Percentiles rank a stretch among this genome's conserved stretches.
Conservation (phyloP, 345 rosid species). For the Eucalyptus victrix region DNA sequence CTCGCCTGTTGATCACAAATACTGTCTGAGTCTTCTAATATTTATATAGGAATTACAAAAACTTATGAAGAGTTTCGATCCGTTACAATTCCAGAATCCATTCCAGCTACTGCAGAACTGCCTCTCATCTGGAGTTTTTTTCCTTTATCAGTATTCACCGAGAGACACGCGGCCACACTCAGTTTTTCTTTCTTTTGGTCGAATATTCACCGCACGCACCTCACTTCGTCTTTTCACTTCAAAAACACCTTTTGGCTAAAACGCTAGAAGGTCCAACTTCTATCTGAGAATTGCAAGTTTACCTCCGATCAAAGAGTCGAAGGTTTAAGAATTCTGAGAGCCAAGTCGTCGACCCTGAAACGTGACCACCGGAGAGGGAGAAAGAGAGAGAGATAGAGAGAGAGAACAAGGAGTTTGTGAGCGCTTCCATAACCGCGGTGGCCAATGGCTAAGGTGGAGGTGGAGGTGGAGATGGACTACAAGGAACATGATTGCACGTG, state of each 20-base stretch:
- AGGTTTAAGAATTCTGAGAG: too few relatives aligned
- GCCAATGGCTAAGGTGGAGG: too few relatives aligned
- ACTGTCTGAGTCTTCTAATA: accelerated
- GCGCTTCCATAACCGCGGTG: too few relatives aligned
- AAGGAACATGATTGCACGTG: too few relatives aligned
- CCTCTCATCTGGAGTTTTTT: neutral
- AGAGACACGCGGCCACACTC: neutral
- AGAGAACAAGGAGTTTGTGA: too few relatives aligned
- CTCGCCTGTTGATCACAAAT: neutral
- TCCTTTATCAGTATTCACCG: neutral
- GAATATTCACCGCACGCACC: neutral
- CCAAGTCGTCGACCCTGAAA: neutral
- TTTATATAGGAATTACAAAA: neutral
- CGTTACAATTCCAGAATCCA: accelerated
- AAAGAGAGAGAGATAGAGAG: too few relatives aligned
- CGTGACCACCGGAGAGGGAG: neutral
- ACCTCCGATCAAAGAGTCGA: too few relatives aligned
- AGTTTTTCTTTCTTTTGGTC: neutral
- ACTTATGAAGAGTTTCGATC: neutral
- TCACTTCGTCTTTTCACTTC: neutral
- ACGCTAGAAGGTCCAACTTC: neutral
- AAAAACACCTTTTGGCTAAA: neutral
- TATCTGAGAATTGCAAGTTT: neutral
- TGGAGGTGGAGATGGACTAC: too few relatives aligned
- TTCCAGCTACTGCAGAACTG: neutral